These are phyloP conservation scores for Jatropha podagrica DNA, from an alignment of 441 rosid genomes.

Conservation along the genomic window DNA sequence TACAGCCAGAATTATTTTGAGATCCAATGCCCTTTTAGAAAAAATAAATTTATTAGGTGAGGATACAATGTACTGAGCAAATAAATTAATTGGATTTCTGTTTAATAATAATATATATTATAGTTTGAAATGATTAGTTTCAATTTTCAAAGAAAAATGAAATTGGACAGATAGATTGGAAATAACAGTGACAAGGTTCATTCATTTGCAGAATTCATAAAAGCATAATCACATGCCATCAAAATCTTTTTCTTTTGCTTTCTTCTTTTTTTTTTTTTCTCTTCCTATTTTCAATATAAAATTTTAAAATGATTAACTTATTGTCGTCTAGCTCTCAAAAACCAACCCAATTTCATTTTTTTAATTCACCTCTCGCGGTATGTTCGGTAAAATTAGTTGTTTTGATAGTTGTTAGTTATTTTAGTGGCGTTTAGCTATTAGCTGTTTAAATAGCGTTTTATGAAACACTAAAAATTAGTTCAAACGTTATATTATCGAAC, in stretches of 20 bases:
- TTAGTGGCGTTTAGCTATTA: too few relatives aligned
- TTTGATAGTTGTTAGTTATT: too few relatives aligned
- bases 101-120: background rate
- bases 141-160: background rate
- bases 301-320: background rate
- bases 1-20: too few relatives aligned
- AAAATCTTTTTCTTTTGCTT: background rate
- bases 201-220: background rate
- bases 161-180: background rate
- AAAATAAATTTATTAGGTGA: background rate
- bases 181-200: background rate
- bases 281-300: background rate
- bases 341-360: background rate
- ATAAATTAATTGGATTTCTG: background rate
- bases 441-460: too few relatives aligned
- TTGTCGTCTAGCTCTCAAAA: background rate
- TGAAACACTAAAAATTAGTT: too few relatives aligned
- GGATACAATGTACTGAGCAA: background rate
- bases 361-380: background rate
- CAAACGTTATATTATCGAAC: too few relatives aligned
- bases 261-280: background rate
- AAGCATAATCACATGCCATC: constrained; percentile 3
- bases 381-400: too few relatives aligned
- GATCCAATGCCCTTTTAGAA: background rate
- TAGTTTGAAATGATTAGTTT: background rate